These are phyloP conservation scores for Fonsecaea multimorphosa DNA, from an alignment of 2,329 filamentous ascomycete genomes.

Conservation along the genomic window DNA sequence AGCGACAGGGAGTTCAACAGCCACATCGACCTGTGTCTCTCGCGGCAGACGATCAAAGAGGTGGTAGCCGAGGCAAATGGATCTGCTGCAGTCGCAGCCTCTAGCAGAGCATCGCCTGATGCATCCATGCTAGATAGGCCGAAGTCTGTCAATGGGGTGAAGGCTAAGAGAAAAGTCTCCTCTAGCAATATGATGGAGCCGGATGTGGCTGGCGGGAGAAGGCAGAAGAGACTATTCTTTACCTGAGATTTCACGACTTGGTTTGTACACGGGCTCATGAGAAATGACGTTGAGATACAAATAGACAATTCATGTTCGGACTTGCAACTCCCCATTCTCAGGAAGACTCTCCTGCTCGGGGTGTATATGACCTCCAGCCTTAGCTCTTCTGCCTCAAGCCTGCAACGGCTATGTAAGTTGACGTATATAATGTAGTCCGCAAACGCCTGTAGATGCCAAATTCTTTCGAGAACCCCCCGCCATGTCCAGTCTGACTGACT, in stretches of 20 bases:
- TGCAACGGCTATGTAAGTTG: not conserved
- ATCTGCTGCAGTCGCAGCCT: not conserved
- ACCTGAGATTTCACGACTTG: conserved; percentile 20
- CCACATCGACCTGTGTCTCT: conserved; percentile 92
- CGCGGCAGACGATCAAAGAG: conserved; percentile 82
- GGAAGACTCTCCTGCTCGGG: not conserved
- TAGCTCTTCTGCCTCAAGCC: not conserved
- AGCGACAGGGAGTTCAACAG: conserved; percentile 85
- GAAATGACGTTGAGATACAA: not conserved
- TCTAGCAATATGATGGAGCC: conserved; percentile 1
- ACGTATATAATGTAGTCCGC: not conserved
- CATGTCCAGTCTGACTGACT: not conserved
- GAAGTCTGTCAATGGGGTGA: conserved; percentile 4
- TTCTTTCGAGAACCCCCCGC: not conserved
- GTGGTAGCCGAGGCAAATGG: conserved; percentile 59
- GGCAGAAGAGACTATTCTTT: conserved; percentile 37
- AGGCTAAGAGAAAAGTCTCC: conserved; percentile 30
- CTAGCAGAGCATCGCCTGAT: conserved; percentile 19
- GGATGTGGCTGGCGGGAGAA: conserved; percentile 20
- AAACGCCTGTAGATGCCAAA: not conserved
- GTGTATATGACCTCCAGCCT: conserved; percentile 1
- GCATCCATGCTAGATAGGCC: not conserved
- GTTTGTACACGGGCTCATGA: not conserved
- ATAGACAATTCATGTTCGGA: not conserved
- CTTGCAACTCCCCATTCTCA: not conserved